A percentile compares a stretch with the other conserved stretches of the same genome.
phyloP scores from a whole-genome alignment of 2,329 filamentous ascomycete genomes.

The Epicoccum nigrum region DNA sequence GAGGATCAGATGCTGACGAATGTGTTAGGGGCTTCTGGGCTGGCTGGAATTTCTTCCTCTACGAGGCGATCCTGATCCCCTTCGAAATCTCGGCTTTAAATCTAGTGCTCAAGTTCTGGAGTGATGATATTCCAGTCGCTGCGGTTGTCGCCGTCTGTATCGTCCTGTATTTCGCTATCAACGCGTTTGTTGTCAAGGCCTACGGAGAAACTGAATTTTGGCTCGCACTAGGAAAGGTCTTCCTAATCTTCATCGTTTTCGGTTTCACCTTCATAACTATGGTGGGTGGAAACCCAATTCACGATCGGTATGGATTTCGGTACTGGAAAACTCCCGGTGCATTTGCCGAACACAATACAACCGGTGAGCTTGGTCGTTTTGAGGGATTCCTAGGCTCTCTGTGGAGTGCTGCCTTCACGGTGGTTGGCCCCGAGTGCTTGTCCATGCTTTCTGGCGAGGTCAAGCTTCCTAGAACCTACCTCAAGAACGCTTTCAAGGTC shows the following conservation, averaged over 20 bases:
- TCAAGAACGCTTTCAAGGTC: slow-evolving; percentile 52
- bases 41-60: slow-evolving; percentile 56
- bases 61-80: slow-evolving; percentile 55
- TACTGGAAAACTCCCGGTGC: slow-evolving; percentile 48
- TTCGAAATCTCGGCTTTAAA: slow-evolving; percentile 54
- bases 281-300: slow-evolving; percentile 50
- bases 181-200: slow-evolving; percentile 48
- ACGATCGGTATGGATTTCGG: slow-evolving; percentile 49
- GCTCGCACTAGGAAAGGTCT: slow-evolving; percentile 49
- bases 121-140: slow-evolving; percentile 48
- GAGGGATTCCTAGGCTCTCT: slow-evolving; percentile 40
- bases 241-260: slow-evolving; percentile 51
- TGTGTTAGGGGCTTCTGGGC: slow-evolving; percentile 56
- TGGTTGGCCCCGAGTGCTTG: slow-evolving; percentile 54
- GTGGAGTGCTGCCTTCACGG: slow-evolving; percentile 48
- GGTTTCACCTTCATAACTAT: slow-evolving; percentile 51
- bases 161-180: slow-evolving; percentile 46
- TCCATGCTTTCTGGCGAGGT: slow-evolving; percentile 54
- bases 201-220: slow-evolving; percentile 51
- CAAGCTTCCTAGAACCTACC: slow-evolving; percentile 45
- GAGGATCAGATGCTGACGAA: neutral
- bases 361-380: slow-evolving; percentile 34
- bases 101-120: slow-evolving; percentile 47
- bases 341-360: slow-evolving; percentile 35
- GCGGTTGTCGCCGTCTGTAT: slow-evolving; percentile 48